phyloP scores from a whole-genome alignment of 2,329 filamentous ascomycete genomes.

The Ophiocordyceps unilateralis region DNA sequence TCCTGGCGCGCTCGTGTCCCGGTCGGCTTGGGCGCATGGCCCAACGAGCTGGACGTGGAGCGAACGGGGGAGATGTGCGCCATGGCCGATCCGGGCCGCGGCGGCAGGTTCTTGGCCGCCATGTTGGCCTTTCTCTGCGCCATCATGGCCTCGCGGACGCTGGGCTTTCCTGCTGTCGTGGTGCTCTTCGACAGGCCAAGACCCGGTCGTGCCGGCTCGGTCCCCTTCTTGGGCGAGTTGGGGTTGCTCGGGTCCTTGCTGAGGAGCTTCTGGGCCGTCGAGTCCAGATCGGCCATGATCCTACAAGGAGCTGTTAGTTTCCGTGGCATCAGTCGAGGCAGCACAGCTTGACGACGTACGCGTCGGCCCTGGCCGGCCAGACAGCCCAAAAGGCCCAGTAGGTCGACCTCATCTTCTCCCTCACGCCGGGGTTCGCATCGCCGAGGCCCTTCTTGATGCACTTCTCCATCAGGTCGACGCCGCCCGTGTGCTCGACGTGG shows the following conservation, averaged over 20 bases:
- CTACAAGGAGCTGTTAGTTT: slow-evolving; percentile 19
- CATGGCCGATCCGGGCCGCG: slow-evolving; percentile 47
- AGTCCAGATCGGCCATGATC: slow-evolving; percentile 63
- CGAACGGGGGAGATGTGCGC: slow-evolving; percentile 38
- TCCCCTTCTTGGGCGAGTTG: slow-evolving; percentile 41
- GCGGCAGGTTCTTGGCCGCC: slow-evolving; percentile 30
- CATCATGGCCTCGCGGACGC: slow-evolving; percentile 67
- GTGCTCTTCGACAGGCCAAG: slow-evolving; percentile 47
- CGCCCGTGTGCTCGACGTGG: slow-evolving; percentile 70
- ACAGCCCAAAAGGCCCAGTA: slow-evolving; percentile 71
- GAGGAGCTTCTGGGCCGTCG: slow-evolving; percentile 61
- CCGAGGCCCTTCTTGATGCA: slow-evolving; percentile 75
- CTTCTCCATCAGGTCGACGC: slow-evolving; percentile 70
- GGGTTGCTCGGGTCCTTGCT: slow-evolving; percentile 75
- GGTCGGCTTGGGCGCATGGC: slow-evolving; percentile 13
- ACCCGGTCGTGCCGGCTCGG: slow-evolving; percentile 35
- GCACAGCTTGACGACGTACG: slow-evolving; percentile 27
- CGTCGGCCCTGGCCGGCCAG: slow-evolving; percentile 64
- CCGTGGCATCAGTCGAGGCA: background rate
- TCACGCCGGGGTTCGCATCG: slow-evolving; percentile 78
- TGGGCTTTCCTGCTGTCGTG: slow-evolving; percentile 39
- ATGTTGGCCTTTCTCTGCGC: slow-evolving; percentile 54
- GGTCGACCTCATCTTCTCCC: slow-evolving; percentile 68
- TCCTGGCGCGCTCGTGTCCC: slow-evolving; percentile 24
- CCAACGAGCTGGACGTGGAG: slow-evolving; percentile 18